Evolutionary conservation across 2,329 filamentous ascomycete species (phyloP).

Genomic region (Calonectria henricotiae): DNA sequence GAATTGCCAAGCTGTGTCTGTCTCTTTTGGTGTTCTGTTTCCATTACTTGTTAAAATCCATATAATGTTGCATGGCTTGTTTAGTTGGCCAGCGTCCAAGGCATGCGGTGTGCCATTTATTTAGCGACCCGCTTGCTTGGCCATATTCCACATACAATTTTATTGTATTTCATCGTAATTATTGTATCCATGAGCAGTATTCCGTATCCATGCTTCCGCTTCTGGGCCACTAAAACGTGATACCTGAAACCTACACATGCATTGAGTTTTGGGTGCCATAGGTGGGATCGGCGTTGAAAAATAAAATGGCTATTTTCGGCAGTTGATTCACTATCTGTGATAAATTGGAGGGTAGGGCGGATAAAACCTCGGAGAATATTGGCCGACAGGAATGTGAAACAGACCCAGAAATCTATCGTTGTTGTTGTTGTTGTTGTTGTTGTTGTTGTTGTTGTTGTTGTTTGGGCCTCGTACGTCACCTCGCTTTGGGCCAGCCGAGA

Average conservation of each 20-base stretch:
- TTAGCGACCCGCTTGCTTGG: no score
- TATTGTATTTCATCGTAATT: no score
- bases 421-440: constrained; percentile 19
- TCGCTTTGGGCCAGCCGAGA: not conserved
- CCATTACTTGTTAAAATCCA: no score
- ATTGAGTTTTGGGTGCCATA: constrained; percentile 6
- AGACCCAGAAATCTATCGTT: constrained; percentile 18
- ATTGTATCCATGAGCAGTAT: not conserved
- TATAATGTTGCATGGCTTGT: no score
- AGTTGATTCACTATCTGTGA: not conserved
- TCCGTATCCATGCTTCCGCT: not conserved
- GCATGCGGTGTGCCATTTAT: no score
- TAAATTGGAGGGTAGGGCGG: constrained; percentile 3
- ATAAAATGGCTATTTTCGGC: not conserved
- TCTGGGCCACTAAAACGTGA: not conserved
- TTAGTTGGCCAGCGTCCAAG: no score
- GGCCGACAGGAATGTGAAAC: constrained; percentile 19
- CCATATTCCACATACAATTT: no score
- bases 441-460: constrained; percentile 17
- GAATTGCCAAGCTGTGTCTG: no score
- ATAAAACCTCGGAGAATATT: constrained; percentile 4
- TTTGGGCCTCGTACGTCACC: not conserved
- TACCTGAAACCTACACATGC: constrained; percentile 8
- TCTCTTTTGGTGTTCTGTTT: no score
- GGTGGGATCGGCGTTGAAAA: constrained; percentile 3